Base-by-base conservation (phyloP, 306 rosid species). In the Vigna unguiculata region DNA sequence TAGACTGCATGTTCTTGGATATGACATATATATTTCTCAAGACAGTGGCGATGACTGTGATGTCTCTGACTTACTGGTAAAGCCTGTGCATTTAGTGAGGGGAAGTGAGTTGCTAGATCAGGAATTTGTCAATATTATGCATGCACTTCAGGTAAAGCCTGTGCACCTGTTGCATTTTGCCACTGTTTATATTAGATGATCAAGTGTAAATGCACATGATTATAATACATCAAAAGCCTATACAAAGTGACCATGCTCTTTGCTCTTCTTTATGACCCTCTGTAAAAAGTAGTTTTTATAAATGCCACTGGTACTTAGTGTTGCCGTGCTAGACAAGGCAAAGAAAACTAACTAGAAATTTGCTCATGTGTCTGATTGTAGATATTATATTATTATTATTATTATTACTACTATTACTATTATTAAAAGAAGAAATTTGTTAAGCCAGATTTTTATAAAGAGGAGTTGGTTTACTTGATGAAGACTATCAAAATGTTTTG, bases 81-180 rank as follows among this genome's bases (percentile, higher is more conserved):
- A 80, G 81, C 89, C 88, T 13, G 80, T 87, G 70, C 78, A 12
- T 38, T 70, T 95, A 83, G 96, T 84, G 24, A 75, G 84, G 73
- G 91, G 83, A 72, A 69, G 77, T 74, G 90, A 88, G 78, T 75
- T 88, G 82, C 85, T 92, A 47, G 87, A 88, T 57, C 69, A 51
- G 19, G 89, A 88, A 63, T 95, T 92, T 76, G 80, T 61, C 78
- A 89, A 91, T 71, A 85, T 92, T 82, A 84, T 95, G 93, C 97
- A 95, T n/a, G 93, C 92, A 3, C 96, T 95, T 81, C 97, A 92
- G 99, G 97, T 91, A 28, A 28, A 28, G 32, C 32, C 32, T 28
- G 32, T 28, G 32, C 32, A 28, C 32, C 32, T 4, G 4, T 28
- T 28, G 5, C 21, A 10, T 80, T 12, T 28, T 28, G 32, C 24